Percentiles rank a stretch among this genome's conserved stretches.
phyloP scores from a whole-genome alignment of 192 early-diverging fungal species.

The Coemansia nantahalensis region DNA sequence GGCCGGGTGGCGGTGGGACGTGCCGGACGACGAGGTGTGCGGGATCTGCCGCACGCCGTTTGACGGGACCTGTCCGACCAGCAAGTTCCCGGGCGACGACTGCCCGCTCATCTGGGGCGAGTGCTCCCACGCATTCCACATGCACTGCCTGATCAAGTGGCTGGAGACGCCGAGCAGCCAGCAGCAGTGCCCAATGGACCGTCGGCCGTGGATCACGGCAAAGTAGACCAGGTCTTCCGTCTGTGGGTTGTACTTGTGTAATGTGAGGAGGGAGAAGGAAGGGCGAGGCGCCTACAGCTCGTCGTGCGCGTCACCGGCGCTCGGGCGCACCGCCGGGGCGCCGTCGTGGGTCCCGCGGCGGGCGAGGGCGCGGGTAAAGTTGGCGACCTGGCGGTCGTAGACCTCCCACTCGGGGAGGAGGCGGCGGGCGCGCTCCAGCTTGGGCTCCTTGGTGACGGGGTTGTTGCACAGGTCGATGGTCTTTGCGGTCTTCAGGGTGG shows the following conservation, averaged over 20 bases:
- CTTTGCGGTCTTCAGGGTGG: constrained; percentile 77
- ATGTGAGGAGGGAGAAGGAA: too few relatives aligned
- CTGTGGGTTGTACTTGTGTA: too few relatives aligned
- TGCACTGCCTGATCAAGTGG: constrained; percentile 91
- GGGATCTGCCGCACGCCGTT: constrained; percentile 87
- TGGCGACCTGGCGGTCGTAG: constrained; percentile 70
- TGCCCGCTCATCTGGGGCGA: constrained; percentile 87
- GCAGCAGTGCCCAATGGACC: constrained; percentile 87
- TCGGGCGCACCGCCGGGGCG: constrained; percentile 6
- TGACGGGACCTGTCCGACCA: constrained; percentile 81
- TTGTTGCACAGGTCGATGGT: constrained; percentile 99
- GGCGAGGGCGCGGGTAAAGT: constrained; percentile 42
- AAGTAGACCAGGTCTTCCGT: constrained; percentile 22
- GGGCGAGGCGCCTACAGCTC: constrained; percentile 21
- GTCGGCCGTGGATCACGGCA: constrained; percentile 66
- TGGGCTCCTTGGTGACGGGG: constrained; percentile 98
- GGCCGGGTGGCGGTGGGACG: constrained; percentile 87
- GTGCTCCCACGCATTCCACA: constrained; percentile 90
- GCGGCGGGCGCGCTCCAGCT: constrained; percentile 87
- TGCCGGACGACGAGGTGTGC: constrained; percentile 80
- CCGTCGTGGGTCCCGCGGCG: constrained; percentile 38
- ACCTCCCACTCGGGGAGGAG: constrained; percentile 94
- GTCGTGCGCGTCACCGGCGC: constrained; percentile 15
- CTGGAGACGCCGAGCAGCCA: constrained; percentile 64
- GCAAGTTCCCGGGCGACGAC: constrained; percentile 84